These are phyloP conservation scores for Flagelloscypha sp. DNA, from an alignment of 768 basidiomycete genomes.

Conservation along the genomic window DNA sequence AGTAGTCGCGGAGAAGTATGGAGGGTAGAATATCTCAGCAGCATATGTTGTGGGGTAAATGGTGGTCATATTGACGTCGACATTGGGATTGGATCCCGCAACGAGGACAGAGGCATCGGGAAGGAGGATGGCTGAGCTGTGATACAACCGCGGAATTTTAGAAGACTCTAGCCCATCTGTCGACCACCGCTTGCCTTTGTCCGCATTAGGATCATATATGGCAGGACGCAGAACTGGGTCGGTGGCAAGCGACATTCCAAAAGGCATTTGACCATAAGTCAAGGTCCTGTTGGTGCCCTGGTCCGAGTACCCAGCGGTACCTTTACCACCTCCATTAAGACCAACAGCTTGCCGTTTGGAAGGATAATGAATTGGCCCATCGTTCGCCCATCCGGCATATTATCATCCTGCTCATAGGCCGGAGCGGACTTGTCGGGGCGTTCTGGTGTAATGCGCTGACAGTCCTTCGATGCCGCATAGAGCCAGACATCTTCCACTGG, in stretches of 20 bases:
- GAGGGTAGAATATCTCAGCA: conserved; percentile 61
- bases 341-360: conserved; percentile 43
- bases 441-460: conserved; percentile 56
- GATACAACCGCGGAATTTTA: conserved; percentile 53
- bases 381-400: conserved; percentile 42
- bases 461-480: conserved; percentile 35
- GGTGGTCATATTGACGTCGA: conserved; percentile 37
- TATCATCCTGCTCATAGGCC: conserved; percentile 43
- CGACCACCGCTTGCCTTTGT: conserved; percentile 46
- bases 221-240: conserved; percentile 47
- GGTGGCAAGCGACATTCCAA: conserved; percentile 41
- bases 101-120: conserved; percentile 55
- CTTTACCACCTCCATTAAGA: conserved; percentile 54
- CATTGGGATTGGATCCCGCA: conserved; percentile 65
- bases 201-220: conserved; percentile 46
- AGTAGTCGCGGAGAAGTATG: conserved; percentile 43
- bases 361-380: conserved; percentile 63
- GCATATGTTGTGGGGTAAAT: conserved; percentile 50
- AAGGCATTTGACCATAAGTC: conserved; percentile 33
- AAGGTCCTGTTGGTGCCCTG: conserved; percentile 26
- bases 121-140: conserved; percentile 56
- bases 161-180: conserved; percentile 36
- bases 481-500: conserved; percentile 43
- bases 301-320: conserved; percentile 55
- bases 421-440: conserved; percentile 39